Evolutionary conservation across 23 red algal species (phyloP).

Genomic region (Gracilaria gracilis): DNA sequence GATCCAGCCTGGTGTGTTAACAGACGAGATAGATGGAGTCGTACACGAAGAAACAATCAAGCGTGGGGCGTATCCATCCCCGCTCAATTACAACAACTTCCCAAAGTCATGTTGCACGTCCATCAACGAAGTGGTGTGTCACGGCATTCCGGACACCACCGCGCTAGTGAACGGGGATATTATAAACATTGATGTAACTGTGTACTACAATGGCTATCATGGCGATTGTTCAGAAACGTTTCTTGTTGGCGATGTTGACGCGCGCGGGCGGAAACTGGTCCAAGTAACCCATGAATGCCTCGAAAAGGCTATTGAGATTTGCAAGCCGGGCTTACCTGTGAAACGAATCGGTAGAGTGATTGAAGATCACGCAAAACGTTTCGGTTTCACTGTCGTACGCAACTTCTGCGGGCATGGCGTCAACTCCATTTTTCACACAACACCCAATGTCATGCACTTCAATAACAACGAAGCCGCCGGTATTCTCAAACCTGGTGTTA

Average conservation of each 20-base stretch:
- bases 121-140: constrained; percentile 98
- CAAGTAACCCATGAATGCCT: constrained; percentile 89
- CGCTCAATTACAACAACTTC: constrained; percentile 93
- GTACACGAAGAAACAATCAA: constrained; percentile 90
- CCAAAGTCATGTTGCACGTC: constrained; percentile 99
- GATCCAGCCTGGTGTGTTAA: constrained; percentile 78
- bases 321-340: constrained; percentile 81
- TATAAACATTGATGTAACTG: constrained; percentile 96
- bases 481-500: constrained; percentile 77
- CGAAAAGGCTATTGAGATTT: constrained; percentile 82
- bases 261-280: constrained; percentile 68
- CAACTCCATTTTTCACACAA: constrained; percentile 91
- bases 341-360: constrained; percentile 91
- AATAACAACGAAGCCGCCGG: constrained; percentile 83
- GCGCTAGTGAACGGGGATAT: constrained; percentile 93
- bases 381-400: constrained; percentile 79
- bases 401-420: constrained; percentile 99
- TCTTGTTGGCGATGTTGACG: constrained; percentile 90
- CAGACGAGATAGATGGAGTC: constrained; percentile 94
- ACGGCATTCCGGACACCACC: constrained; percentile 90
- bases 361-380: constrained; percentile 75
- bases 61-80: constrained; percentile 90
- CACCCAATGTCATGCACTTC: constrained; percentile 92
- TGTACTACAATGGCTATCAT: constrained; percentile 91
- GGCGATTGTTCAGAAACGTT: constrained; percentile 97